Conservation (phyloP, 495 filamentous ascomycete genomes). For the Penicillium roqueforti region DNA sequence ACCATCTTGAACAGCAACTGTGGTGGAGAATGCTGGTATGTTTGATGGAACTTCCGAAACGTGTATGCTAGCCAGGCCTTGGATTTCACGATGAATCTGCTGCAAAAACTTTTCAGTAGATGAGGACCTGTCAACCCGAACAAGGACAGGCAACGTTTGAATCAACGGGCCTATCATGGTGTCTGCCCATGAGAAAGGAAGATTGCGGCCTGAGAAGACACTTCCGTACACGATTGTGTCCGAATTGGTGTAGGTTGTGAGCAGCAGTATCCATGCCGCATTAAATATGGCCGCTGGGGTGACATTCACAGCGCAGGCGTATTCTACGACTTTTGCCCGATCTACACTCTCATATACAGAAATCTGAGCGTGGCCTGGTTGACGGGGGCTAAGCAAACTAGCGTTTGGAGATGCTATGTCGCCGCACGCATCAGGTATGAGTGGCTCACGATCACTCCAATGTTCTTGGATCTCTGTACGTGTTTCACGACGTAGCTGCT, state of each 20-base stretch:
- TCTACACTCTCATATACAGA: neutral
- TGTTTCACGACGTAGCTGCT: neutral
- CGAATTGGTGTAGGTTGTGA: constrained; percentile 17
- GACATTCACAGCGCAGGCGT: constrained; percentile 3
- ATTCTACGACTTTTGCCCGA: constrained; percentile 22
- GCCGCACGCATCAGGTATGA: constrained; percentile 1
- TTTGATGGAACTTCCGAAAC: constrained; percentile 4
- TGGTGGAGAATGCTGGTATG: neutral
- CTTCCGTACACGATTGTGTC: constrained; percentile 20
- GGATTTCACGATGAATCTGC: constrained; percentile 2
- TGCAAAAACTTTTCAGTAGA: neutral
- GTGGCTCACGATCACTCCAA: constrained; percentile 7
- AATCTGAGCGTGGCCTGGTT: neutral
- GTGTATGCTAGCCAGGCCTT: constrained; percentile 1
- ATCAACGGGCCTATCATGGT: constrained; percentile 28
- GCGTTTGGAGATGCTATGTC: neutral
- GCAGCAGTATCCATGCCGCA: constrained; percentile 25
- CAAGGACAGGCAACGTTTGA: constrained; percentile 20
- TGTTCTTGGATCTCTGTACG: neutral
- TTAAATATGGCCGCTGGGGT: constrained; percentile 14
- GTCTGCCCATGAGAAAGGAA: constrained; percentile 15
- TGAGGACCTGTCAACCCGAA: constrained; percentile 2
- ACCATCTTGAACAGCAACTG: constrained; percentile 1
- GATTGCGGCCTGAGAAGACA: constrained; percentile 27
- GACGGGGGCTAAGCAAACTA: neutral